These are phyloP conservation scores for Aspergillus novoparasiticus DNA, from an alignment of 2,329 filamentous ascomycete species.

Conservation along the genomic window DNA sequence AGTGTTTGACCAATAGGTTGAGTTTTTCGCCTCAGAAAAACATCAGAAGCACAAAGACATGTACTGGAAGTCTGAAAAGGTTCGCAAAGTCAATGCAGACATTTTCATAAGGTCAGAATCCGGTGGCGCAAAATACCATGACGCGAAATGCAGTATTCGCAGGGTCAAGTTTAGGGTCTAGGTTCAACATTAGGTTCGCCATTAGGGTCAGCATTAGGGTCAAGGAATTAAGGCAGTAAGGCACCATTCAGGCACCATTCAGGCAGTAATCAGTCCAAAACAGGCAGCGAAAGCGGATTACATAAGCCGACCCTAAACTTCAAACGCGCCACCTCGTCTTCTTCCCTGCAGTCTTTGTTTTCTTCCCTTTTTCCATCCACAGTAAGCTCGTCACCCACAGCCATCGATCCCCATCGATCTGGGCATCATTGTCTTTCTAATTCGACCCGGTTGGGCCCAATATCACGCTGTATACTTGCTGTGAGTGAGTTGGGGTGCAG, in stretches of 20 bases:
- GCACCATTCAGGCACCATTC: not conserved
- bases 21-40: no score
- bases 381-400: not conserved
- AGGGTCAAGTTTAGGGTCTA: no score
- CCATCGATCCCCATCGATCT: not conserved
- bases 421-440: not conserved
- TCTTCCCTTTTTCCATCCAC: not conserved
- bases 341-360: not conserved
- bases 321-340: not conserved
- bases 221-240: not conserved
- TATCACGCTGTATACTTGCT: not conserved
- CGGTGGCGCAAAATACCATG: no score
- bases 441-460: not conserved
- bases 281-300: not conserved
- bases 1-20: no score
- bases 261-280: no score
- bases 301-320: not conserved
- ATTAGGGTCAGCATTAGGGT: not conserved
- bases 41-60: no score
- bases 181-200: no score
- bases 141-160: no score
- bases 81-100: no score
- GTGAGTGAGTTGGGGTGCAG: not conserved
- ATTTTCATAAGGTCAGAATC: no score
- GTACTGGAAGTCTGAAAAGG: accelerated